Evolutionary conservation across 805 yeast genomes (phyloP).

Genomic region (Pichia gijzeniarum): DNA sequence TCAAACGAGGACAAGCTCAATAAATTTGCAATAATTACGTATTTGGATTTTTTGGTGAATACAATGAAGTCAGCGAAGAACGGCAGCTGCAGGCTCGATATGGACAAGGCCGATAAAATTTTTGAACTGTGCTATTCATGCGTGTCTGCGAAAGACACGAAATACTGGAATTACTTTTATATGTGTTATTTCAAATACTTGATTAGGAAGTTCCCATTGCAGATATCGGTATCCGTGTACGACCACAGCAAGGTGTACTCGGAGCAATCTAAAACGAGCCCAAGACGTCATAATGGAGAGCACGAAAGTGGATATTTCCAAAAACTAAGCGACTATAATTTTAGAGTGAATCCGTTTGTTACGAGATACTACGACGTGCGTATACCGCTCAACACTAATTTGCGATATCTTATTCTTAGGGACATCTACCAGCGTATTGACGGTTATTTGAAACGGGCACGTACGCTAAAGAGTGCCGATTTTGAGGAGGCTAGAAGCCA

Average conservation of each 20-base stretch:
- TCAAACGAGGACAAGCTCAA: slow-evolving; percentile 15
- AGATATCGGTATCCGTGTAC: slow-evolving; percentile 22
- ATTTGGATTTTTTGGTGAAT: slow-evolving; percentile 25
- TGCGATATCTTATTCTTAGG: slow-evolving; percentile 20
- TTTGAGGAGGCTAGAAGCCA: slow-evolving; percentile 12
- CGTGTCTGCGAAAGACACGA: slow-evolving; percentile 15
- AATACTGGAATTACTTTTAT: slow-evolving; percentile 29
- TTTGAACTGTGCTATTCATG: slow-evolving; percentile 14
- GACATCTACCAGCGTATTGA: slow-evolving; percentile 25
- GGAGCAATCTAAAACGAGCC: not conserved
- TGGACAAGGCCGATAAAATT: slow-evolving; percentile 21
- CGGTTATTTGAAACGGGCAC: slow-evolving; percentile 15
- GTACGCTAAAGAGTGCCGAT: slow-evolving; percentile 10
- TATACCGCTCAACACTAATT: slow-evolving; percentile 13
- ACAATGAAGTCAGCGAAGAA: slow-evolving; percentile 5
- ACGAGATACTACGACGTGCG: slow-evolving; percentile 21
- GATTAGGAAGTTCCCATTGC: slow-evolving; percentile 21
- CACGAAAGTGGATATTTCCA: slow-evolving; percentile 10
- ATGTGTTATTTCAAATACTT: slow-evolving; percentile 28
- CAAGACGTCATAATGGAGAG: not conserved
- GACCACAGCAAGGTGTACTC: slow-evolving; percentile 10
- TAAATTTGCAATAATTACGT: slow-evolving; percentile 24
- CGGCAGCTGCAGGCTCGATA: slow-evolving; percentile 16
- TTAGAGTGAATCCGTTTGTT: slow-evolving; percentile 25
- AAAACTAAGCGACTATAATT: slow-evolving; percentile 14